Evolutionary conservation across 495 filamentous ascomycete genomes (phyloP).

Genomic region (Penicillium cinerascens): DNA sequence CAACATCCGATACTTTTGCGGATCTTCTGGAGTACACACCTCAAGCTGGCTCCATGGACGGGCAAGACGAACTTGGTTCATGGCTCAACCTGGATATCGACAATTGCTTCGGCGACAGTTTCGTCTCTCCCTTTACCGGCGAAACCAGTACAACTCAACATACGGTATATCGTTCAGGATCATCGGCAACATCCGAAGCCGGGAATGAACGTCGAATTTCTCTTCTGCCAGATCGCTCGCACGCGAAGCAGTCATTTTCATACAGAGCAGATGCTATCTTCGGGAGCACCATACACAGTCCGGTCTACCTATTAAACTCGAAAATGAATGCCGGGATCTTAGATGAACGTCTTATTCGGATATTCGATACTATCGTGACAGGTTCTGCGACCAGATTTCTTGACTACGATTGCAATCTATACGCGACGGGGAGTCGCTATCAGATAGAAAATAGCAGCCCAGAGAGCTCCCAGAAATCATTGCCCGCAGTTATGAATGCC

Average conservation of each 20-base stretch:
- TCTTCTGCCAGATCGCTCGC: background rate
- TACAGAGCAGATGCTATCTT: background rate
- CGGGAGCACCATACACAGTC: constrained; percentile 12
- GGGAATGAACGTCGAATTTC: background rate
- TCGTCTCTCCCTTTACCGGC: background rate
- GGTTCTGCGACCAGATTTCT: constrained; percentile 21
- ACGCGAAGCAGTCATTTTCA: background rate
- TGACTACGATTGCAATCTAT: constrained; percentile 21
- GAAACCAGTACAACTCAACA: background rate
- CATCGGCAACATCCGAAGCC: background rate
- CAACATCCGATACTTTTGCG: background rate
- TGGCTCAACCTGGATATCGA: constrained; percentile 17
- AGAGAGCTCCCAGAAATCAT: background rate
- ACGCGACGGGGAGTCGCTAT: constrained; percentile 14
- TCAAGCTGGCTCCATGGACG: background rate
- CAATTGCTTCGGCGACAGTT: background rate
- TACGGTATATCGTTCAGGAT: background rate
- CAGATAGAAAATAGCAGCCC: constrained; percentile 8
- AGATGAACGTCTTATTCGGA: constrained; percentile 13
- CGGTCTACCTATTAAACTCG: constrained; percentile 23
- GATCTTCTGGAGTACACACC: background rate
- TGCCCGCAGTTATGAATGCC: background rate
- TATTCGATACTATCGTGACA: constrained; percentile 21
- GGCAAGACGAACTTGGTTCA: background rate
- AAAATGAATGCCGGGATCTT: constrained; percentile 19